Base-by-base conservation (phyloP, 169 alveolate species). In the Amoebophrya sp. region DNA sequence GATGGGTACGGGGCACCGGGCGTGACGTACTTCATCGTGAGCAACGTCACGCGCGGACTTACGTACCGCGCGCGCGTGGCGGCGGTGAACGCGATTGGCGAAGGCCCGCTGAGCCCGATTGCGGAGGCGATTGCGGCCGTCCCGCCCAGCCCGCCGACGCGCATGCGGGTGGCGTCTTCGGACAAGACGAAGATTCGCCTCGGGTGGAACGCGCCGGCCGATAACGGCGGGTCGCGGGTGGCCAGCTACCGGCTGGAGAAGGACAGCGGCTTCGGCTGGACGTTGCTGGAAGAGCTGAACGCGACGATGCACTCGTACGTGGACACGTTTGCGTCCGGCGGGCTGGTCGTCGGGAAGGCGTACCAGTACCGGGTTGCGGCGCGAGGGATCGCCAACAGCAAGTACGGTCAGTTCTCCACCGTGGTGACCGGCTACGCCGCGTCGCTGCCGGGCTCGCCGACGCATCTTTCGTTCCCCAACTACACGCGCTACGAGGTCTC, bases 211-310 rank as follows among this genome's bases (percentile, higher is more conserved):
- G 41, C 41, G 29, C 90, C 90, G 15, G 41, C 1, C 10, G 90
- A 88, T 41, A 43, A 45, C 41, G 90, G 90, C 15, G 45, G 90
- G 15, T 23, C 90, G 39, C 26, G 34, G 70, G 39, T 88, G 15
- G 41, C 26, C 34, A 15, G 39, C 70, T 88, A 88, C 41, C 40
- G 41, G 69, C 40, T 88, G 23, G 90, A 88, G 41, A 5, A 70
- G n/a, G 90, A 88, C 90, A 41, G 90, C n/a, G 90, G 90, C 70
- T n/a, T 31, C 23, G 90, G 90, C 45, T 88, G 45, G 41, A 4
- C 42, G n/a, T 31, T 41, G 26, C 34, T 58, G 78, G 34, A 16
- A 16, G 23, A 13, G 34, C 4, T 58, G 4, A 58, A 58, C 34
- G 78, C 78, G 10, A 58, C 29, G 29, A 45, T 45, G 10, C 67